Conservation (phyloP, 192 early-diverging fungal genomes). For the Pilaira anomala region DNA sequence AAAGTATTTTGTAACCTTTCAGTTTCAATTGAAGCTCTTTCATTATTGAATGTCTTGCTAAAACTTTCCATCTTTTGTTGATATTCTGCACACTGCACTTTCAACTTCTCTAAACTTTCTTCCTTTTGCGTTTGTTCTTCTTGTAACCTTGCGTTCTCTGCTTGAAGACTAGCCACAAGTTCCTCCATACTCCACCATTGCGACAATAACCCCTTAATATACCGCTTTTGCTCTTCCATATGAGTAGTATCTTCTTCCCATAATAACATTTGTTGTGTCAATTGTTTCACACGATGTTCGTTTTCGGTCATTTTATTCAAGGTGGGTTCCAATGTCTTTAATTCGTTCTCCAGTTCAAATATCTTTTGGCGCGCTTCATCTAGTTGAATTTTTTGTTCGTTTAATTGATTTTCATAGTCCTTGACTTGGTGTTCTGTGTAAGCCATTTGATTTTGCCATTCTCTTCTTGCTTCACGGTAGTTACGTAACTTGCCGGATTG, state of each 20-base stretch:
- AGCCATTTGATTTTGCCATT: conserved; percentile 42
- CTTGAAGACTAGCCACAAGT: conserved; percentile 23
- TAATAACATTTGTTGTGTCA: conserved; percentile 48
- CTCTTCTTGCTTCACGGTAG: conserved; percentile 48
- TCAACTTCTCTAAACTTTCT: neutral
- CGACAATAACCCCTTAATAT: conserved; percentile 39
- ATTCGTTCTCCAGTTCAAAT: conserved; percentile 45
- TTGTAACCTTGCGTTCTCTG: conserved; percentile 16
- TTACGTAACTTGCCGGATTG: conserved; percentile 43
- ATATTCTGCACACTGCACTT: neutral
- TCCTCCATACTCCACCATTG: conserved; percentile 35
- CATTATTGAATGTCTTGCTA: neutral
- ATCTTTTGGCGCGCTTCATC: conserved; percentile 32
- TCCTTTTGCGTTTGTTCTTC: conserved; percentile 9
- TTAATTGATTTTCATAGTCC: conserved; percentile 32
- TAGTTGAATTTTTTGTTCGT: conserved; percentile 25
- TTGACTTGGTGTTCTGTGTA: conserved; percentile 38
- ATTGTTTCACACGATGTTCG: conserved; percentile 45
- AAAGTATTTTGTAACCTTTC: neutral
- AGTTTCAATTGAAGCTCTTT: conserved; percentile 1
- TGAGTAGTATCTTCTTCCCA: conserved; percentile 46
- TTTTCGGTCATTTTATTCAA: conserved; percentile 47
- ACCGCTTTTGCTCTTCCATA: conserved; percentile 41
- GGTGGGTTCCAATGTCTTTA: conserved; percentile 43
- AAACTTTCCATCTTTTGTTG: neutral